Conservation (phyloP, 768 basidiomycete species). For the Kwoniella mangroviensis region DNA sequence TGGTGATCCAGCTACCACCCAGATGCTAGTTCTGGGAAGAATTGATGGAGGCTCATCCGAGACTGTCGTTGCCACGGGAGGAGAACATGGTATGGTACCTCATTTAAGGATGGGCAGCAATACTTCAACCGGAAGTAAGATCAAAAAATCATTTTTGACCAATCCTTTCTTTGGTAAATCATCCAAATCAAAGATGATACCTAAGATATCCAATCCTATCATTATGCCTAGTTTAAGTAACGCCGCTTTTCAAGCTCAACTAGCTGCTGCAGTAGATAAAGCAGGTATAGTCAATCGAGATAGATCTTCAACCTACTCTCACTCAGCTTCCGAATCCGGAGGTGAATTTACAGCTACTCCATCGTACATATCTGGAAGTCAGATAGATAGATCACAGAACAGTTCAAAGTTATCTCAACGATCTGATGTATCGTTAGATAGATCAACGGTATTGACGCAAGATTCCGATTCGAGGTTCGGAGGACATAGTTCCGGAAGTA, state of each 20-base stretch:
- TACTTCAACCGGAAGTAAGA: neutral
- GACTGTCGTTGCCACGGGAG: conserved; percentile 7
- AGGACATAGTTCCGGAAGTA: neutral
- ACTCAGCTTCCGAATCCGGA: neutral
- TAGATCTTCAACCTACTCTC: conserved; percentile 15
- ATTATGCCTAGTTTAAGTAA: conserved; percentile 41
- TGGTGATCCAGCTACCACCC: conserved; percentile 28
- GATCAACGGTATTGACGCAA: conserved; percentile 21
- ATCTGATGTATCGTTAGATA: conserved; percentile 13
- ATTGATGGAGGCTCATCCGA: conserved; percentile 12
- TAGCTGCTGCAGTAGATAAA: conserved; percentile 42
- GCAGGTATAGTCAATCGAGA: conserved; percentile 41
- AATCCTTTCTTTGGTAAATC: conserved; percentile 32
- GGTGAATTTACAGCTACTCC: conserved; percentile 24
- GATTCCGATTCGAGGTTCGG: conserved; percentile 28
- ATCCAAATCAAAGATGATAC: conserved; percentile 20
- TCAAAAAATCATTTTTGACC: conserved; percentile 18
- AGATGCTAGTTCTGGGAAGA: conserved; percentile 22
- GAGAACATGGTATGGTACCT: neutral
- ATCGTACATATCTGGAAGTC: conserved; percentile 18
- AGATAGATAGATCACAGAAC: conserved; percentile 20
- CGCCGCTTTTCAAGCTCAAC: conserved; percentile 45
- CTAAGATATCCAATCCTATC: conserved; percentile 42
- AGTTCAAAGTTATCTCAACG: conserved; percentile 24
- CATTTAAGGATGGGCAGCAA: conserved; percentile 9